phyloP scores from a whole-genome alignment of 257 asterid species.

The Solanum ossicruentum region DNA sequence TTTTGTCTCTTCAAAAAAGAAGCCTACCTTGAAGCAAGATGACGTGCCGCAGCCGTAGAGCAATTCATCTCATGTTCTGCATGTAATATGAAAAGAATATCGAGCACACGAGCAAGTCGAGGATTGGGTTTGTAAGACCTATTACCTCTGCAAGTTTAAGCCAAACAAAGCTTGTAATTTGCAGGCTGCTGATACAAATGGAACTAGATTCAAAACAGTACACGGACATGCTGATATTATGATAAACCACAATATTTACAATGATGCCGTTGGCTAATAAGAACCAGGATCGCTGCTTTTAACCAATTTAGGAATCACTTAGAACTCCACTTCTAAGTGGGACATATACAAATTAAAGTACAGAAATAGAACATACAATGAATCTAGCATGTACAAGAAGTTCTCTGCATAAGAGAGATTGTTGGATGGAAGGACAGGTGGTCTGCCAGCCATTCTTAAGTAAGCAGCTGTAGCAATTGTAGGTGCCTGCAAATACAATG shows the following conservation, averaged over 20 bases:
- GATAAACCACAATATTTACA: neutral
- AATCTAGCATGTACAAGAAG: conserved; percentile 98
- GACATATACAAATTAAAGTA: neutral
- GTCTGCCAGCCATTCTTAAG: conserved; percentile 97
- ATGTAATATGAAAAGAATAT: conserved; percentile 84
- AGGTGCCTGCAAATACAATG: conserved; percentile 59
- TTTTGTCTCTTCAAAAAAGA: neutral
- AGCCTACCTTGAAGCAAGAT: conserved; percentile 86
- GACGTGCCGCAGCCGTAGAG: conserved; percentile 98
- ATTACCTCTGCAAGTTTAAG: conserved; percentile 63
- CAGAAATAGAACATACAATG: conserved; percentile 52
- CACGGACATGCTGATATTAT: neutral
- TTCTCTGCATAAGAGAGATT: conserved; percentile 90
- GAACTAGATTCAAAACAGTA: neutral
- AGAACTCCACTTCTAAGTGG: neutral
- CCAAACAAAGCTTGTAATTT: neutral
- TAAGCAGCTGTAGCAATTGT: conserved; percentile 99
- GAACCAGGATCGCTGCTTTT: neutral
- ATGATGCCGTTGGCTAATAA: neutral
- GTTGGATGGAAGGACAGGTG: conserved; percentile 95
- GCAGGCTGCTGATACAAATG: neutral
- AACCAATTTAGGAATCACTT: neutral
- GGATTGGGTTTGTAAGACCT: conserved; percentile 87
- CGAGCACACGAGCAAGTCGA: conserved; percentile 93
- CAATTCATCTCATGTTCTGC: conserved; percentile 99